Evolutionary conservation across 805 yeast genomes (phyloP), one percentile per base, ranked within the genome.

Genomic region (Starmerella vaccinii): DNA sequence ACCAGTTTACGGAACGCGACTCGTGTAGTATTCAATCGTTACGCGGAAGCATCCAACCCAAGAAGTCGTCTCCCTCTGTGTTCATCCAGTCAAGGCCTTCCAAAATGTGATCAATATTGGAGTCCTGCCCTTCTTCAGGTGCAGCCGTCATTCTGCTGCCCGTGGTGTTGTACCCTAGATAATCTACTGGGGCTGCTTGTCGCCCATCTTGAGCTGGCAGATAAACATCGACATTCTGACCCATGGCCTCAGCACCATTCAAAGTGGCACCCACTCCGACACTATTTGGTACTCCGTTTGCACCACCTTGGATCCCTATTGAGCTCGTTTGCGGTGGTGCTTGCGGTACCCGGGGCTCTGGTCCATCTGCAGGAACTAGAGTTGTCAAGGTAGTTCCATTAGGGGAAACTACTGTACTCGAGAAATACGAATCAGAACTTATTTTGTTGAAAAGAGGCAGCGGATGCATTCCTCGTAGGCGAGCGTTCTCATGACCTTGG

Each of bases 361-460:
- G 8, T 7, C 94, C 92, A 53, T 77, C 83, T 0, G 95, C 86
- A 2, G 95, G 96, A 1, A 86, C 89, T 57, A 88, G 73, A 0
- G 89, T 87, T 0, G 96, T 88, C 21, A 87, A 75, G 0, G 96
- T 85, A 0, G 96, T 88, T 49, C 97, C 97, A 58, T 85, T 85
- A 1, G 95, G 95, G 0, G 95, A 83, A 0, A 95, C 88, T 2
- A 86, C 80, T 1, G 88, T 82, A 27, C 84, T 78, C 0, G 95
- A 82, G 46, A 82, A 82, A 68, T 86, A 88, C 64, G 86, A 90
- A 64, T 88, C 96, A 59, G 80, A 81, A 27, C 89, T 83, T 61
- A 88, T 88, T 65, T 88, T 95, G 62, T 84, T 85, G 66, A 87
- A 88, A 61, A 88, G 83, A 8, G 97, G 96, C 41, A 88, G 68